These are phyloP conservation scores for Dalbergia oliveri DNA, from an alignment of 306 rosid genomes.

Conservation along the genomic window DNA sequence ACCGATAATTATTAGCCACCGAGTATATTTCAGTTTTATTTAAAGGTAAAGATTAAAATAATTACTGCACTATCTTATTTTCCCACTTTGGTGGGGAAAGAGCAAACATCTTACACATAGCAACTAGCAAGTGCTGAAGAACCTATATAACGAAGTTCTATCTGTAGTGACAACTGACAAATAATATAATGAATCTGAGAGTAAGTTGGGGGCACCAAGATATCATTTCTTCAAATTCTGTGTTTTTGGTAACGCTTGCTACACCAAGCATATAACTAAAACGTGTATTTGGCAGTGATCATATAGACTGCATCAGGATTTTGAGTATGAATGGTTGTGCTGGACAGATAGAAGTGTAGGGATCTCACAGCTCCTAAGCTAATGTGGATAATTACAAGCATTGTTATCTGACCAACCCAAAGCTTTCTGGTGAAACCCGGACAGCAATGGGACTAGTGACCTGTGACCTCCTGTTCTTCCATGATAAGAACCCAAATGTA, in stretches of 20 bases:
- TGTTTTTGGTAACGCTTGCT: conserved; percentile 10
- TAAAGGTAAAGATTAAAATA: conserved; percentile 15
- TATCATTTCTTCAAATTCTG: conserved; percentile 37
- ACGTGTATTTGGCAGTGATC: conserved; percentile 5
- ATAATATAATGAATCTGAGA: conserved; percentile 30
- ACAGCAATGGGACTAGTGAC: conserved; percentile 77
- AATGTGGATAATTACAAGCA: conserved; percentile 30
- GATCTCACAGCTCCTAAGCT: conserved; percentile 47
- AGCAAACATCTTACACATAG: not conserved
- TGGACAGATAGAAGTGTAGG: conserved; percentile 19
- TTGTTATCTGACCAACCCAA: conserved; percentile 61
- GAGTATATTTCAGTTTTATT: not conserved
- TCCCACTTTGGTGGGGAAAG: not conserved
- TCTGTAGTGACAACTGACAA: conserved; percentile 11
- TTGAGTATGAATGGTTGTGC: conserved; percentile 34
- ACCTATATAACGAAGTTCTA: conserved; percentile 7
- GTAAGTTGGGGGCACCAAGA: conserved; percentile 3
- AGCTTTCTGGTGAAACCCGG: conserved; percentile 52
- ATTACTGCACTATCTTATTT: conserved; percentile 2
- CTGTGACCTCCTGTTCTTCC: conserved; percentile 60
- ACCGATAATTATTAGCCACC: too few species aligned
- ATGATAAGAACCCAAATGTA: conserved; percentile 71
- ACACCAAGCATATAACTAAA: conserved; percentile 2
- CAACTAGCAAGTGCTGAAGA: conserved; percentile 4
- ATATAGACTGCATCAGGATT: conserved; percentile 37